phyloP scores from a whole-genome alignment of 441 rosid species.

The Arabidopsis lyrata region DNA sequence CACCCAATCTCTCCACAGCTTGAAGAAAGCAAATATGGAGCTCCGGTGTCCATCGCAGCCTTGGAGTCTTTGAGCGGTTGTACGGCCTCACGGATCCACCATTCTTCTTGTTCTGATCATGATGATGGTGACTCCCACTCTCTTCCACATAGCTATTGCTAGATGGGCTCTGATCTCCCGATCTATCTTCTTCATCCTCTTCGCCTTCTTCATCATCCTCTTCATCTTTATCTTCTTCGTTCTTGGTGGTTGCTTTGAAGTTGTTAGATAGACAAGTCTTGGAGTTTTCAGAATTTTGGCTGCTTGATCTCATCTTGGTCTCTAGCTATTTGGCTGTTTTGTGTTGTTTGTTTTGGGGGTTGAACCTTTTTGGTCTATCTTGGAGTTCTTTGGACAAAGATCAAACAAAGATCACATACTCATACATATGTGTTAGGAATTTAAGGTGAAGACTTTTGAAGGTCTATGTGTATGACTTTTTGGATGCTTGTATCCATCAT shows the following conservation, averaged over 20 bases:
- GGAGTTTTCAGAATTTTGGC: constrained; percentile 49
- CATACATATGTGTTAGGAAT: constrained; percentile 48
- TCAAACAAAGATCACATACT: constrained; percentile 42
- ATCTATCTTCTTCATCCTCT: constrained; percentile 41
- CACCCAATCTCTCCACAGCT: constrained; percentile 87
- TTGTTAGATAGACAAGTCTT: constrained; percentile 44
- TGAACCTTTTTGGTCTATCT: constrained; percentile 38
- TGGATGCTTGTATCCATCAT: constrained; percentile 49
- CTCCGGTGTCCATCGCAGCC: constrained; percentile 96
- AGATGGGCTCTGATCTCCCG: constrained; percentile 58
- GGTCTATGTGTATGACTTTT: constrained; percentile 50
- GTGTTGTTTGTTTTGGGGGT: constrained; percentile 28
- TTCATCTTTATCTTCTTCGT: constrained; percentile 39
- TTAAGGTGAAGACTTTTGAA: constrained; percentile 50
- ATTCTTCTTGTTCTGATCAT: constrained; percentile 48
- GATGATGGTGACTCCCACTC: constrained; percentile 42
- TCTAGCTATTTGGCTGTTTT: constrained; percentile 46
- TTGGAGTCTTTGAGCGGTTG: constrained; percentile 80
- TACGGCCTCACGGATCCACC: constrained; percentile 81
- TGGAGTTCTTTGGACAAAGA: constrained; percentile 39
- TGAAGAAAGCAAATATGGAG: constrained; percentile 91
- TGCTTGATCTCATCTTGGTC: constrained; percentile 50
- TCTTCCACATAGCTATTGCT: constrained; percentile 69
- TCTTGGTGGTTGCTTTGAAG: constrained; percentile 35
- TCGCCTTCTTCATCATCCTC: constrained; percentile 49